Evolutionary conservation across 2,329 filamentous ascomycete genomes (phyloP).

Genomic region (Stagonosporopsis vannaccii): DNA sequence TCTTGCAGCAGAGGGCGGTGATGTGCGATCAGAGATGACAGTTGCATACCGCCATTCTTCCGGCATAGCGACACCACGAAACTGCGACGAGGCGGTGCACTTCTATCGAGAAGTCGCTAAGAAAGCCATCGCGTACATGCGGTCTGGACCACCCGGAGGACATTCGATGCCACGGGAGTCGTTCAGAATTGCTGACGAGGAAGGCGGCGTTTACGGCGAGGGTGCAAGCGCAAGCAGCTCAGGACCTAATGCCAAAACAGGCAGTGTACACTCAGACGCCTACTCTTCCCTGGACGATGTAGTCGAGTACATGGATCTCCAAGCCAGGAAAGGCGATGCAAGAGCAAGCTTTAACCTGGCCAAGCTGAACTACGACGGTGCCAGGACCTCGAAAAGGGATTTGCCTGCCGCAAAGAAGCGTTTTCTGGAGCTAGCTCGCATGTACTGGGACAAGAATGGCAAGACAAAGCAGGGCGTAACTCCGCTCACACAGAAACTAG

Average conservation of each 20-base stretch:
- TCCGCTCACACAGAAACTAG: conserved; percentile 75
- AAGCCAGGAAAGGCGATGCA: conserved; percentile 88
- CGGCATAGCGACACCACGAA: conserved; percentile 84
- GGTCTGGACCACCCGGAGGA: conserved; percentile 89
- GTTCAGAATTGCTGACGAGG: conserved; percentile 87
- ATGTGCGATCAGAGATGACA: conserved; percentile 91
- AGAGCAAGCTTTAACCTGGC: conserved; percentile 87
- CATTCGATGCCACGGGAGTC: conserved; percentile 77
- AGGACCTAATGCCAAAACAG: conserved; percentile 79
- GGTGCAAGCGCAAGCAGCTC: conserved; percentile 91
- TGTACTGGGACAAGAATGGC: conserved; percentile 85
- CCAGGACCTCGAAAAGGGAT: conserved; percentile 75
- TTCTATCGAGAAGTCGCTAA: conserved; percentile 95
- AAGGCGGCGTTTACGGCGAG: conserved; percentile 92
- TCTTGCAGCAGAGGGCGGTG: conserved; percentile 84
- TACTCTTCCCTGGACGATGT: conserved; percentile 92
- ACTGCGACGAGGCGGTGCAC: conserved; percentile 82
- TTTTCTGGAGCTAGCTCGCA: conserved; percentile 78
- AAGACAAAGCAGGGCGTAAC: conserved; percentile 74
- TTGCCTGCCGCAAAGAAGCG: conserved; percentile 78
- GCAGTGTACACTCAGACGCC: conserved; percentile 76
- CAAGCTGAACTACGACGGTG: conserved; percentile 87
- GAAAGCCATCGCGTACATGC: conserved; percentile 87
- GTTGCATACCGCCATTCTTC: conserved; percentile 84
- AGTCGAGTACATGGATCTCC: conserved; percentile 89